Evolutionary conservation across 768 basidiomycete genomes (phyloP).

Genomic region (Tulasnella sp.): DNA sequence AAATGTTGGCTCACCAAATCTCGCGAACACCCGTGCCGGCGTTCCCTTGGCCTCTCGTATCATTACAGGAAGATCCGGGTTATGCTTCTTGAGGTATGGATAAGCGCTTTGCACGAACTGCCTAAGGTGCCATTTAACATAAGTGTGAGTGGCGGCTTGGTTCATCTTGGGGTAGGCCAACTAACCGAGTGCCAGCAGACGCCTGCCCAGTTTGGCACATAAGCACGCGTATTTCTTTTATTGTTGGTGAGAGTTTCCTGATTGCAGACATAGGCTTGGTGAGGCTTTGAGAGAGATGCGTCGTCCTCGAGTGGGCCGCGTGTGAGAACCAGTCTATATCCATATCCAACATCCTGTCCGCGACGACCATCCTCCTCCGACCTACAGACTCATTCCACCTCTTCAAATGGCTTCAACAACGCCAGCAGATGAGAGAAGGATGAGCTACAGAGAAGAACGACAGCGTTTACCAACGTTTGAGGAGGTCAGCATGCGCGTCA

Average conservation of each 20-base stretch:
- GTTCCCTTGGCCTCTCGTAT: slow-evolving; percentile 73
- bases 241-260: slow-evolving; percentile 63
- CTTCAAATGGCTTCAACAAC: background rate
- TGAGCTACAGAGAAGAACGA: slow-evolving; percentile 9
- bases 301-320: background rate
- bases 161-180: background rate
- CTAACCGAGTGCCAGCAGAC: slow-evolving; percentile 70
- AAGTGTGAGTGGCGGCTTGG: too few species aligned
- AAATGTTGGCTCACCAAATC: slow-evolving; percentile 58
- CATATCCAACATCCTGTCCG: slow-evolving; percentile 5
- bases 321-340: slow-evolving; percentile 9
- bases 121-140: slow-evolving; percentile 30
- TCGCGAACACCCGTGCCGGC: slow-evolving; percentile 71
- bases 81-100: slow-evolving; percentile 64
- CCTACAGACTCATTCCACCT: background rate
- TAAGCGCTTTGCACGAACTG: slow-evolving; percentile 72
- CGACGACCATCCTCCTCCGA: background rate
- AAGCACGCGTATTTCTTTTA: slow-evolving; percentile 71
- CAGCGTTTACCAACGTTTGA: slow-evolving; percentile 15
- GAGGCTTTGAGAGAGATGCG: slow-evolving; percentile 21
- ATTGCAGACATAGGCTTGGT: slow-evolving; percentile 43
- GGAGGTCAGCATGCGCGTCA: background rate
- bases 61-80: slow-evolving; percentile 76
- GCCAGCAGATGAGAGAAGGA: slow-evolving; percentile 5
- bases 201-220: slow-evolving; percentile 67